Percentiles rank a stretch among this genome's conserved stretches.
Evolutionary conservation across 192 early-diverging fungal genomes (phyloP).

Genomic region (Mortierella hygrophila): DNA sequence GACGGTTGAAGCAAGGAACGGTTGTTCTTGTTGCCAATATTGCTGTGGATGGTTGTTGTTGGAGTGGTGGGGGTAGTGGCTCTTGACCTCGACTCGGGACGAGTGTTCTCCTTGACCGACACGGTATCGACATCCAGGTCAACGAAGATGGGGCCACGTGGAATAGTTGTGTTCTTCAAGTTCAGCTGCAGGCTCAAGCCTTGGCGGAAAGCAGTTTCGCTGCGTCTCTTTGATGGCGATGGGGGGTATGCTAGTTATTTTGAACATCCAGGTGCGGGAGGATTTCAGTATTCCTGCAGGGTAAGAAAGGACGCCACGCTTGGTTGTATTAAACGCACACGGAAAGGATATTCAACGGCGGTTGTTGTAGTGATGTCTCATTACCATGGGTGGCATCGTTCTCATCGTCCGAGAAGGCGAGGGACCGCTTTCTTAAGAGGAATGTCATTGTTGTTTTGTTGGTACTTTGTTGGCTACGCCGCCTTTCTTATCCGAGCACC

Average conservation of each 20-base stretch:
- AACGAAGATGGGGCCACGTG: not conserved
- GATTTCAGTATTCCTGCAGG: not conserved
- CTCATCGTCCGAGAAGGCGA: slow-evolving; percentile 24
- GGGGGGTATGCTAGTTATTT: slow-evolving; percentile 1
- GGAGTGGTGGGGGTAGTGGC: not conserved
- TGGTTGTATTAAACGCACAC: too few species aligned
- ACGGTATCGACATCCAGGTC: not conserved
- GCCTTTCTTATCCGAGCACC: not conserved
- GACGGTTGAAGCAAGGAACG: not conserved
- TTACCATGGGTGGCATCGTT: not conserved
- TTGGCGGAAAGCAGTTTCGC: not conserved
- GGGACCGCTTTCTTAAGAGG: slow-evolving; percentile 14
- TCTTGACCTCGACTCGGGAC: not conserved
- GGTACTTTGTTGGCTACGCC: not conserved
- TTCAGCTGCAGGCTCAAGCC: not conserved
- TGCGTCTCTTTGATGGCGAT: slow-evolving; percentile 13
- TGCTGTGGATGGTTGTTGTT: not conserved
- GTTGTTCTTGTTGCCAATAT: not conserved
- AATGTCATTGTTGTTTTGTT: not conserved
- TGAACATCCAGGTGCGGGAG: not conserved
- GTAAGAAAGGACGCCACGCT: not conserved
- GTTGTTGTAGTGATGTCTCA: not conserved
- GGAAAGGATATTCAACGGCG: not conserved
- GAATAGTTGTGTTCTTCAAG: slow-evolving; percentile 2
- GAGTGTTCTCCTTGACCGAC: not conserved